These are phyloP conservation scores for Neocatenulostroma microsporum DNA, from an alignment of 2,329 filamentous ascomycete species.

Conservation along the genomic window DNA sequence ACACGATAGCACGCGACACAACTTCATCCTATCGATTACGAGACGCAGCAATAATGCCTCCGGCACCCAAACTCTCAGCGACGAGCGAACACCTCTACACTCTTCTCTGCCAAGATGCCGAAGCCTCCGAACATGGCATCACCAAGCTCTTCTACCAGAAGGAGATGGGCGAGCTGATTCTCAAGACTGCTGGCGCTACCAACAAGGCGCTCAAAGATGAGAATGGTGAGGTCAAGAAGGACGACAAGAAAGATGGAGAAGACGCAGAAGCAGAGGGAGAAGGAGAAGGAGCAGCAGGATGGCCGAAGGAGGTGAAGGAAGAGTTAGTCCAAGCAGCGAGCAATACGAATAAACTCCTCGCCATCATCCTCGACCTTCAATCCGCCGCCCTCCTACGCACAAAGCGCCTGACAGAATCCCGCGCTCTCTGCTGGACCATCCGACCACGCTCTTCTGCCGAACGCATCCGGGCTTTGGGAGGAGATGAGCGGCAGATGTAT, in stretches of 20 bases:
- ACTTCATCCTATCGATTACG: no score
- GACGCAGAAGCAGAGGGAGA: no score
- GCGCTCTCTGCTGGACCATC: constrained; percentile 25
- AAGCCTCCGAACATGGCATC: constrained; percentile 21
- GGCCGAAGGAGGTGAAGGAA: no score
- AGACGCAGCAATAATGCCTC: constrained; percentile 11
- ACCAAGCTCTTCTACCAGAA: constrained; percentile 27
- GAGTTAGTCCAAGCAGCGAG: no score
- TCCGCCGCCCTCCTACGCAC: constrained; percentile 26
- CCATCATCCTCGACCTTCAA: constrained; percentile 26
- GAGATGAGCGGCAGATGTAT: constrained; percentile 80
- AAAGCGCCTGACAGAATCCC: constrained; percentile 19
- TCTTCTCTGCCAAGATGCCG: constrained; percentile 13
- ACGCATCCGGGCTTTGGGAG: constrained; percentile 40
- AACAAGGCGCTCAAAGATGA: constrained; percentile 8
- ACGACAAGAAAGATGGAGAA: no score
- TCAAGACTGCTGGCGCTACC: constrained; percentile 7
- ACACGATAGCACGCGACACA: constrained; percentile 18
- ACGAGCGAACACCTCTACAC: constrained; percentile 24
- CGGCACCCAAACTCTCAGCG: constrained; percentile 16
- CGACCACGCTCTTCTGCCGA: constrained; percentile 19
- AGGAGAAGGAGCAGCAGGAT: no score
- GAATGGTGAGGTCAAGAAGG: no score
- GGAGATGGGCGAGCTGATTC: no score
- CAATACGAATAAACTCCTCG: no score